Evolutionary conservation across 257 asterid species (phyloP), one percentile per base, ranked within the genome.

Genomic region (Salvia miltiorrhiza): DNA sequence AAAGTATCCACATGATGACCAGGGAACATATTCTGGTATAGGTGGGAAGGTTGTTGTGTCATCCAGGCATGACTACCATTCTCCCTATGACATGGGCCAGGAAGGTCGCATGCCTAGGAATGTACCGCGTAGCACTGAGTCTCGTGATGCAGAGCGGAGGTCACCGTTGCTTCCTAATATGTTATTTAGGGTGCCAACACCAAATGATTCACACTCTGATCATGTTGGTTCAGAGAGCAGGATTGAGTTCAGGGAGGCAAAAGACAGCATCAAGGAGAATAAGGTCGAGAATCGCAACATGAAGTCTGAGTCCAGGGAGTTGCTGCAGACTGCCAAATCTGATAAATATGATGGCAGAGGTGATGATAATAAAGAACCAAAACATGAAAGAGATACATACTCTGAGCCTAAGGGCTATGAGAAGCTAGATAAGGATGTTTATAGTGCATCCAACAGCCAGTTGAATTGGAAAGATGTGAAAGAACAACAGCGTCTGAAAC

Each of bases 71-170:
- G 96, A 92, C 40, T 84, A 78, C 83, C 94, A 89, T 78, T 76
- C 76, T 74, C 74, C 89, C 63, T 79, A 81, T 73, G 96, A 90
- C 64, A 72, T 87, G 71, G 84, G 84, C 33, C 86, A 82, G 86
- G 96, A 93, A 67, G 66, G 81, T 52, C 80, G 93, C 77, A 67
- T 82, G 74, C 85, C 89, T 1, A 93, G 81, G 89, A 73, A 75
- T 78, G 61, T 65, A n/a, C 82, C 86, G 4, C 90, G 95, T 19
- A 81, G 91, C 26, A 85, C 80, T 50, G 97, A 89, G 71, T 79
- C 81, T 4, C 89, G 92, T 35, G 97, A 90, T 71, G 67, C 65
- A 61, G 98, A 92, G 65, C 80, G 96, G 77, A 84, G 95, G 62
- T 67, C 90, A 14, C 82, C 96, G 3, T 64, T 84, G 81, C 89